phyloP scores from a whole-genome alignment of 441 rosid species.

The Capsella rubella region DNA sequence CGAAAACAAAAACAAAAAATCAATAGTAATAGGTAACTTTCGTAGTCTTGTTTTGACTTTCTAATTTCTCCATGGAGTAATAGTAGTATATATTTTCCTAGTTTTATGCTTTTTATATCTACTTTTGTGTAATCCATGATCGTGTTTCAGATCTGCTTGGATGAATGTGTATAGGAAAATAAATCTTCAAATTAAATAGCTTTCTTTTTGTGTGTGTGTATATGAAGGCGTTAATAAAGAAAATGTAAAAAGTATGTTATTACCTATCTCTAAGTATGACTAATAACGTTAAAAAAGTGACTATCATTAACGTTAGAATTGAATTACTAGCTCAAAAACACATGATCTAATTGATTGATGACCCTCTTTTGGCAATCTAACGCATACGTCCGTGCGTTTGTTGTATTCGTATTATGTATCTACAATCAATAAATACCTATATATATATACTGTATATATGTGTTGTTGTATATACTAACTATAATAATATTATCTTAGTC shows the following conservation, averaged over 20 bases:
- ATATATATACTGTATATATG: not conserved
- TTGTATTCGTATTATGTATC: not conserved
- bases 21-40: slow-evolving; percentile 15
- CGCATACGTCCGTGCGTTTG: not conserved
- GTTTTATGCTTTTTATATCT: not conserved
- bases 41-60: slow-evolving; percentile 40
- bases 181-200: not conserved
- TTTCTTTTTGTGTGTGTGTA: too few relatives aligned
- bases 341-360: not conserved
- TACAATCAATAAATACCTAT: not conserved
- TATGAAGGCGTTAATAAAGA: not conserved
- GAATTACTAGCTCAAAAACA: slow-evolving; percentile 7
- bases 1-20: not conserved
- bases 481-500: slow-evolving; percentile 14
- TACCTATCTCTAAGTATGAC: not conserved
- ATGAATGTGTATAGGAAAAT: slow-evolving; percentile 29
- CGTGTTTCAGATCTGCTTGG: slow-evolving; percentile 37
- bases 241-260: too few relatives aligned
- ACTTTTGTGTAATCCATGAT: slow-evolving; percentile 25
- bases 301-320: not conserved
- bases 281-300: not conserved
- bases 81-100: slow-evolving; percentile 30
- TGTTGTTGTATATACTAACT: slow-evolving; percentile 7
- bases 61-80: not conserved
- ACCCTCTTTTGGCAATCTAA: not conserved